Base-by-base conservation (phyloP, 106 monocot species). In the Apostasia ramifera region DNA sequence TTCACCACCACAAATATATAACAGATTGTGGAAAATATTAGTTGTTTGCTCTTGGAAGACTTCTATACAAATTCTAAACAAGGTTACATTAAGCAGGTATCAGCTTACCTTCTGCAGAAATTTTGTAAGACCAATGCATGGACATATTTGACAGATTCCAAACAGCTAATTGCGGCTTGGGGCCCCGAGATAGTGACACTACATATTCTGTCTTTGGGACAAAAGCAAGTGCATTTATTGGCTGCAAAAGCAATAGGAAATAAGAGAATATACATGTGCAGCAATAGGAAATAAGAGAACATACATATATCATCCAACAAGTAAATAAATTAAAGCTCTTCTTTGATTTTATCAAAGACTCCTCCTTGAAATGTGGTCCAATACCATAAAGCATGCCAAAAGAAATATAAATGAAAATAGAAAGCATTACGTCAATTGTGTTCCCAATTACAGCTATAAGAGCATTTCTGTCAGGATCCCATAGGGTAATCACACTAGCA, bases 361-460 rank as follows among this genome's bases (percentile, higher is more conserved):
- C 11, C 2, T 54, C 40, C 4, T 65, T 38, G 40, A 41, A 11
- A 50, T 6, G 54, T 60, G 2, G 26, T 8, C 51, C 8, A 48
- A 8, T 58, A 0, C 50, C 10, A 26, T 9, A 11, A 57, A 37
- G 44, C 26, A 41, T 14, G n/a, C 8, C 45, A 5, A 45, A 57
- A 44, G 42, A 70, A 68, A 40, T 53, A 40, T 38, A 10, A 55
- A 53, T 46, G 11, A 63, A 59, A 53, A 15, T 51, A 14, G 9
- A 75, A 68, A 77, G n/a, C 10, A 61, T 82, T 63, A 95, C 95
- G 80, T 63, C 63, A 59, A 79, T 63, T 41, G 86, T 67, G 65
- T 85, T 81, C 59, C 89, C 97, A 66, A 92, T 82, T 37, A 97
- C 80, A 73, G 89, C 86, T 53, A 97, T 77, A 79, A 97, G 92